Conservation (phyloP, 2,329 filamentous ascomycete species). For the Raffaelea deltoideospora region DNA sequence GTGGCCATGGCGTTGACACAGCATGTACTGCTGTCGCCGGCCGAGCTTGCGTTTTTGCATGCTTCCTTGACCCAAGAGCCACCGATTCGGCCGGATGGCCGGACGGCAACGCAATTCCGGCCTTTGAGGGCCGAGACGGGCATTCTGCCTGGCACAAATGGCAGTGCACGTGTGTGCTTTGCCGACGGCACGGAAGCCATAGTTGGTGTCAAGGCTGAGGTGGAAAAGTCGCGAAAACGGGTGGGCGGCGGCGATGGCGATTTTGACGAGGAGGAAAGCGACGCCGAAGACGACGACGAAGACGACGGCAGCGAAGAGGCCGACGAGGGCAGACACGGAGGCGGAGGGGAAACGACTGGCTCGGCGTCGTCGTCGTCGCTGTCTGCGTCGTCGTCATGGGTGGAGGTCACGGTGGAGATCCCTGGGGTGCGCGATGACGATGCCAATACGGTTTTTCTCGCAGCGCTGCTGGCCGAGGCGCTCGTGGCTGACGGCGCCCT, state of each 20-base stretch:
- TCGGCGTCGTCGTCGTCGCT: slow-evolving; percentile 14
- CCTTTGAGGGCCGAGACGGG: slow-evolving; percentile 81
- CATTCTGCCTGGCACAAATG: slow-evolving; percentile 78
- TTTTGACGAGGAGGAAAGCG: slow-evolving; percentile 12
- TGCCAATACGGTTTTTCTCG: slow-evolving; percentile 70
- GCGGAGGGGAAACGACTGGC: slow-evolving; percentile 11
- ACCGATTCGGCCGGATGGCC: slow-evolving; percentile 80
- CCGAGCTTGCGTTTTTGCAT: slow-evolving; percentile 92
- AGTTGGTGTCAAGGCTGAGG: slow-evolving; percentile 89
- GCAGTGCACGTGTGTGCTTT: slow-evolving; percentile 85
- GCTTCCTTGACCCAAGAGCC: slow-evolving; percentile 66
- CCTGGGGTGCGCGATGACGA: slow-evolving; percentile 87
- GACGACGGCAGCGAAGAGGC: slow-evolving; percentile 1
- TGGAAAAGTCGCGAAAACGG: slow-evolving; percentile 49
- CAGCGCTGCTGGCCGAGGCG: slow-evolving; percentile 78
- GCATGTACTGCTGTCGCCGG: slow-evolving; percentile 71
- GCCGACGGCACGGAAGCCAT: slow-evolving; percentile 92
- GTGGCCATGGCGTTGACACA: slow-evolving; percentile 47
- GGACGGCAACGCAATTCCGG: slow-evolving; percentile 71
- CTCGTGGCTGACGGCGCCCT: slow-evolving; percentile 59
- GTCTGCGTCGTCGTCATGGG: slow-evolving; percentile 39
- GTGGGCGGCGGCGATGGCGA: slow-evolving; percentile 14
- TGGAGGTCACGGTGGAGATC: slow-evolving; percentile 84
- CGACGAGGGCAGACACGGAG: slow-evolving; percentile 8
- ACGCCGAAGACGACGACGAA: not conserved